phyloP scores from a whole-genome alignment of 495 filamentous ascomycete species.

The Apodospora peruviana region DNA sequence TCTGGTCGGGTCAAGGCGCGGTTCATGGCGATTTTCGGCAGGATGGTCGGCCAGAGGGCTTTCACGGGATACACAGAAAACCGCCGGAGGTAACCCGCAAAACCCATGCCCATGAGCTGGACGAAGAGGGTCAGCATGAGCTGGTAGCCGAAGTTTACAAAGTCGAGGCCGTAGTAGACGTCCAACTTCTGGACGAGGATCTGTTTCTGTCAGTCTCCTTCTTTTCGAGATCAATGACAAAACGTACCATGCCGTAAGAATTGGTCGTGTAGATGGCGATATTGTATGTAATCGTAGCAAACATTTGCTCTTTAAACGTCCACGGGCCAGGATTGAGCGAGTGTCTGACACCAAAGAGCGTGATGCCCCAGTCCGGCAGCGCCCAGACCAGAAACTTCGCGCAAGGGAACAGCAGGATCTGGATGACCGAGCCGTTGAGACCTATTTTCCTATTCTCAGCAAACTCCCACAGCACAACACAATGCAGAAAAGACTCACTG shows the following conservation, averaged over 20 bases:
- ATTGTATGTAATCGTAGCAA: slow-evolving; percentile 31
- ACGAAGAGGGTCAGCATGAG: slow-evolving; percentile 34
- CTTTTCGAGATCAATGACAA: background rate
- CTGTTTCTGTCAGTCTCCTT: background rate
- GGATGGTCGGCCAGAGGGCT: slow-evolving; percentile 23
- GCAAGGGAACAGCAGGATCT: slow-evolving; percentile 35
- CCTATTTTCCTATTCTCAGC: slow-evolving; percentile 8
- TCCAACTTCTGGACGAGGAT: slow-evolving; percentile 22
- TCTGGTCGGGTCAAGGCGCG: slow-evolving; percentile 21
- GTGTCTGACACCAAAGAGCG: slow-evolving; percentile 20
- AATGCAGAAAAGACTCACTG: slow-evolving; percentile 14
- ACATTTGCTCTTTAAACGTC: slow-evolving; percentile 42
- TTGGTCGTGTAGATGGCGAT: slow-evolving; percentile 30
- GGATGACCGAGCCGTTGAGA: slow-evolving; percentile 29
- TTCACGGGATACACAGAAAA: slow-evolving; percentile 43
- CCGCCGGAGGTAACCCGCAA: slow-evolving; percentile 40
- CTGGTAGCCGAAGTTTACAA: slow-evolving; percentile 28
- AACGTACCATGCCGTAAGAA: slow-evolving; percentile 22
- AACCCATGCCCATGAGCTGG: slow-evolving; percentile 40
- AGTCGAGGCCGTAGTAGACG: slow-evolving; percentile 21
- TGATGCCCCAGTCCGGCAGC: slow-evolving; percentile 27
- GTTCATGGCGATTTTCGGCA: slow-evolving; percentile 29
- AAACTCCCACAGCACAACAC: background rate
- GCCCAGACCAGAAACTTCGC: slow-evolving; percentile 24
- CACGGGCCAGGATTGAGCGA: slow-evolving; percentile 39